Conservation (phyloP, 192 early-diverging fungal species). For the Backusella mclennaniae region DNA sequence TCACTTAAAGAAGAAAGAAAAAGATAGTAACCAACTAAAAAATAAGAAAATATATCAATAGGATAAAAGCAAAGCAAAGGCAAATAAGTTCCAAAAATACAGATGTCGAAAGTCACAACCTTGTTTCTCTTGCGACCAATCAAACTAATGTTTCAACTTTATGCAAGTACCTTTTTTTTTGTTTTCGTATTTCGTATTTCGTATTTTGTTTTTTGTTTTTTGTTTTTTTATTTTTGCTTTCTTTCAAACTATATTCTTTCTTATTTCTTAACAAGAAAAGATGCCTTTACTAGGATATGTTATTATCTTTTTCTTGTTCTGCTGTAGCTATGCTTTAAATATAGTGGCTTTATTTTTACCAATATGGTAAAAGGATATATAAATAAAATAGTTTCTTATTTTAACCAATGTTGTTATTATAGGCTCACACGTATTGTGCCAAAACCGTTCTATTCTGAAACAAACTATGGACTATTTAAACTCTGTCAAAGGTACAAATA, state of each 20-base stretch:
- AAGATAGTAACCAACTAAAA: too few species aligned
- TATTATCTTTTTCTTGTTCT: constrained; percentile 26
- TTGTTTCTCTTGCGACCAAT: not conserved
- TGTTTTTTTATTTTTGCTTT: not conserved
- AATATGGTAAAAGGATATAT: constrained; percentile 16
- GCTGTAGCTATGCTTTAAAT: constrained; percentile 24
- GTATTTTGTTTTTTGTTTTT: too few species aligned
- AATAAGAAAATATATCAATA: too few species aligned
- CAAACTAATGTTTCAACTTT: constrained; percentile 6
- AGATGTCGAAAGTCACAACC: constrained; percentile 3
- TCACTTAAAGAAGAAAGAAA: not conserved
- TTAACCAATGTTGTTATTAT: not conserved
- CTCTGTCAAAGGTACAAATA: constrained; percentile 23
- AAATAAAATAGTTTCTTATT: not conserved
- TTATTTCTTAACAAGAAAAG: not conserved
- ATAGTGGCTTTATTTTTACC: constrained; percentile 19
- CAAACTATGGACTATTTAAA: constrained; percentile 23
- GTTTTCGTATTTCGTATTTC: not conserved
- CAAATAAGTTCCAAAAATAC: not conserved
- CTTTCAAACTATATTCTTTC: not conserved
- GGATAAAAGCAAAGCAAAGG: not conserved
- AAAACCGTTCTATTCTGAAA: constrained; percentile 28
- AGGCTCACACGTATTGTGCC: constrained; percentile 24
- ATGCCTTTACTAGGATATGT: constrained; percentile 26
- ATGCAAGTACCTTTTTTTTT: constrained; percentile 6